These are phyloP conservation scores for Grosmannia huntii DNA, from an alignment of 2,329 filamentous ascomycete species.

Conservation along the genomic window DNA sequence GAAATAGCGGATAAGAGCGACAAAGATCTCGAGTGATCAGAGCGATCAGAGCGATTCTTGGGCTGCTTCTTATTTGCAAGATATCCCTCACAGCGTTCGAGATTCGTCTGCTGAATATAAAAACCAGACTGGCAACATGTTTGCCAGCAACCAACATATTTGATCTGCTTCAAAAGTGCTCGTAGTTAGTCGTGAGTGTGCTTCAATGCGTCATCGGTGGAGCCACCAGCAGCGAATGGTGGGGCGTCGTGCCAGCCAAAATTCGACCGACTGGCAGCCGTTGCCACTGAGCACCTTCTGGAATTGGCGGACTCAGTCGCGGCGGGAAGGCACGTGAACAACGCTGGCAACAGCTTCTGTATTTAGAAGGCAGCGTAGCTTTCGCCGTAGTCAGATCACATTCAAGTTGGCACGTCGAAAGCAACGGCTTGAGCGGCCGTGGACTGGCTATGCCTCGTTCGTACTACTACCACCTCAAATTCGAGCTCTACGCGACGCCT, in stretches of 20 bases:
- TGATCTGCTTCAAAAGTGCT: not conserved
- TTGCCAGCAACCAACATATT: not conserved
- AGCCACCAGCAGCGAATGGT: not conserved
- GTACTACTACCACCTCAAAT: slow-evolving; percentile 53
- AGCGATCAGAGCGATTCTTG: not conserved
- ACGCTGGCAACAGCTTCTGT: not conserved
- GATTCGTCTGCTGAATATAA: not conserved
- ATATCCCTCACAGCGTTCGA: not conserved
- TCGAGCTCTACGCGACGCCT: slow-evolving; percentile 46
- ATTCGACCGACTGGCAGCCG: not conserved
- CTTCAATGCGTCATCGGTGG: not conserved
- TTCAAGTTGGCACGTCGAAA: too few species aligned
- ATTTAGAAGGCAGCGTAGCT: not conserved
- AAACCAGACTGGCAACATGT: not conserved
- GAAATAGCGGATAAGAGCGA: not conserved
- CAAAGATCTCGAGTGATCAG: not conserved
- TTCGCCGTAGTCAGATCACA: not conserved
- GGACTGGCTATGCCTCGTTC: slow-evolving; percentile 41
- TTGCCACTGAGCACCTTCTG: not conserved
- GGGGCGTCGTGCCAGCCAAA: not conserved
- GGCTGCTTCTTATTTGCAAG: not conserved
- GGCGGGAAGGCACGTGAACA: not conserved
- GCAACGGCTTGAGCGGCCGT: not conserved
- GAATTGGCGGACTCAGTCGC: not conserved
- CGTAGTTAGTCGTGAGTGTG: too few species aligned